Percentiles rank a stretch among this genome's conserved stretches.
Evolutionary conservation across 2,329 filamentous ascomycete species (phyloP).

Genomic region (Colletotrichum somersetense): DNA sequence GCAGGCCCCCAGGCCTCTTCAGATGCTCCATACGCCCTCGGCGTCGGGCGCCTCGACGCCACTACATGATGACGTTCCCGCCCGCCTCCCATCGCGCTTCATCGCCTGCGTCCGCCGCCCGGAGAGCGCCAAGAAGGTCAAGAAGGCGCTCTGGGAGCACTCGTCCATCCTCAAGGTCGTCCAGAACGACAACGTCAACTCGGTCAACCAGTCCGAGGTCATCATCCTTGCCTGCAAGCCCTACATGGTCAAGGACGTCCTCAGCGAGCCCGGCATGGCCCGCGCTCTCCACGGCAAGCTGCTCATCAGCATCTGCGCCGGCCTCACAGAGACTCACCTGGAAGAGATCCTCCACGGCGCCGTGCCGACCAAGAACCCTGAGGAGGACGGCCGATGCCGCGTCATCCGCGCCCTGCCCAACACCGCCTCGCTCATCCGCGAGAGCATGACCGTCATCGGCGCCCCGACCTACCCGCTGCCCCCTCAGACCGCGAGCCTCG

Average conservation of each 20-base stretch:
- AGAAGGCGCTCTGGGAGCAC: constrained; percentile 73
- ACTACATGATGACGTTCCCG: constrained; percentile 60
- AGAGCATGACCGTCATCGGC: constrained; percentile 86
- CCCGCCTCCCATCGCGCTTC: constrained; percentile 78
- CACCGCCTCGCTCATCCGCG: constrained; percentile 81
- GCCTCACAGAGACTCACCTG: constrained; percentile 78
- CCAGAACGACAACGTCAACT: constrained; percentile 77
- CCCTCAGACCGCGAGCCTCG: constrained; percentile 65
- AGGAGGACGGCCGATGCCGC: constrained; percentile 65
- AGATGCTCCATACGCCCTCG: constrained; percentile 48
- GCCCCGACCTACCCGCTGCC: constrained; percentile 70
- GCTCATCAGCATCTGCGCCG: constrained; percentile 84
- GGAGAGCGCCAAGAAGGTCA: constrained; percentile 78
- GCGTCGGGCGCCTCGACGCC: constrained; percentile 58
- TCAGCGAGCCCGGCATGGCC: constrained; percentile 75
- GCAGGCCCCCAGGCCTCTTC: constrained; percentile 60
- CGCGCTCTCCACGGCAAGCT: constrained; percentile 83
- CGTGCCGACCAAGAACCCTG: constrained; percentile 60
- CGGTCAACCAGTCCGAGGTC: constrained; percentile 77
- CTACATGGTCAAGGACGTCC: constrained; percentile 76
- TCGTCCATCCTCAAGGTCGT: constrained; percentile 73
- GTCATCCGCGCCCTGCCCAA: constrained; percentile 89
- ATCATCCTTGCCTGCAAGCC: constrained; percentile 87
- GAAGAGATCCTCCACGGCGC: constrained; percentile 72
- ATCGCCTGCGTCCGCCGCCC: constrained; percentile 82